These are phyloP conservation scores for Rhizopus arrhizus DNA, from an alignment of 371 early-diverging fungal species.

Conservation along the genomic window DNA sequence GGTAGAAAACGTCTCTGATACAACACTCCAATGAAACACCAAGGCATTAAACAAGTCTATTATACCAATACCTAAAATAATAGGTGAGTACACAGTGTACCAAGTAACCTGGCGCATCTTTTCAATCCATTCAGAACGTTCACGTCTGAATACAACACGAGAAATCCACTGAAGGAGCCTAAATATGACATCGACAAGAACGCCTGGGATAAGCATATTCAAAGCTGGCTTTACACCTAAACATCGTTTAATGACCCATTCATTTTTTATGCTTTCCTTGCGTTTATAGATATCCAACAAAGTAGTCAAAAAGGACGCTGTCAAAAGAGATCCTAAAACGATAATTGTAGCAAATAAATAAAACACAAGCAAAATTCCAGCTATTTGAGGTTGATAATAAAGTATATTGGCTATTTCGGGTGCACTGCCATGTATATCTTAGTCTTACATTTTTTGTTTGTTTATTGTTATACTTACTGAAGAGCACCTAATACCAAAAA, in stretches of 20 bases:
- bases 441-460: background rate
- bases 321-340: constrained; percentile 33
- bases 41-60: constrained; percentile 14
- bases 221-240: constrained; percentile 15
- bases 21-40: constrained; percentile 11
- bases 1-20: constrained; percentile 1
- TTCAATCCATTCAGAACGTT: constrained; percentile 26
- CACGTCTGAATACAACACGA: constrained; percentile 13
- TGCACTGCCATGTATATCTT: constrained; percentile 24
- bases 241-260: constrained; percentile 25
- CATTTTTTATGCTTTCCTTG: constrained; percentile 21
- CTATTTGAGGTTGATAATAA: constrained; percentile 36
- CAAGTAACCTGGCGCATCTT: constrained; percentile 39
- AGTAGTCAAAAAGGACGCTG: constrained; percentile 44
- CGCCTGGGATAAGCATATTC: constrained; percentile 32
- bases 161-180: constrained; percentile 18
- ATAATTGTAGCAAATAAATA: constrained; percentile 43
- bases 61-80: constrained; percentile 32
- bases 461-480: constrained; percentile 36
- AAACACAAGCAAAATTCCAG: constrained; percentile 33
- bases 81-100: constrained; percentile 42
- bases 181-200: constrained; percentile 34
- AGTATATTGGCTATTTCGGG: constrained; percentile 45
- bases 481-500: constrained; percentile 45
- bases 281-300: constrained; percentile 28